A percentile compares a stretch with the other conserved stretches of the same genome.
These are phyloP conservation scores for Meyerozyma athensensis DNA, from an alignment of 1,139 yeast genomes.

Conservation along the genomic window DNA sequence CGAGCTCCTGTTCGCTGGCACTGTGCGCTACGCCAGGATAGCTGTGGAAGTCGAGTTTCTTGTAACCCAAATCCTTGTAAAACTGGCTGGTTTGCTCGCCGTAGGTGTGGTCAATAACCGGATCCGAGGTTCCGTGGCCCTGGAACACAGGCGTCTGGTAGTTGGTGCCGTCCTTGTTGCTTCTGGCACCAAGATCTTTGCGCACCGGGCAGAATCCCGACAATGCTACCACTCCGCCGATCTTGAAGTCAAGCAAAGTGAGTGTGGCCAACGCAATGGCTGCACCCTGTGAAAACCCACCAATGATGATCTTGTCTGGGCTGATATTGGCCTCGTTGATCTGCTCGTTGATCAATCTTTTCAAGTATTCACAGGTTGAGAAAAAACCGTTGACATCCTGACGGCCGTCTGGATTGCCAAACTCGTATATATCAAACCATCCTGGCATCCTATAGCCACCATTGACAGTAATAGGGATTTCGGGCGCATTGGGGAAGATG, in stretches of 20 bases:
- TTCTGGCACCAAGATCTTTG: constrained; percentile 30
- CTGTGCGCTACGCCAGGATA: constrained; percentile 68
- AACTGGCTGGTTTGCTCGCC: constrained; percentile 50
- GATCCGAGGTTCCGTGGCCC: constrained; percentile 83
- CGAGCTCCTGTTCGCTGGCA: constrained; percentile 61
- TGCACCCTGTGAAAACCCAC: constrained; percentile 96
- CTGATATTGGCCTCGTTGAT: constrained; percentile 54
- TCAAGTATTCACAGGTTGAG: constrained; percentile 49
- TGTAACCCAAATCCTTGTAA: constrained; percentile 47
- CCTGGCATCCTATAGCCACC: constrained; percentile 69
- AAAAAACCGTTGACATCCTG: constrained; percentile 66
- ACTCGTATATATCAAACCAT: constrained; percentile 78
- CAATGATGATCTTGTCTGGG: constrained; percentile 69
- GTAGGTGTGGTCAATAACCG: constrained; percentile 47
- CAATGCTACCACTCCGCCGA: constrained; percentile 75
- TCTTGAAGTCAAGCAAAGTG: constrained; percentile 45
- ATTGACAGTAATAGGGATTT: constrained; percentile 61
- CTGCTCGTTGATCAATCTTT: constrained; percentile 57
- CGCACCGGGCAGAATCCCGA: constrained; percentile 73
- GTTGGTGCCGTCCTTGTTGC: constrained; percentile 31
- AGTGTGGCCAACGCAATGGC: constrained; percentile 63
- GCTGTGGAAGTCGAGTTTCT: constrained; percentile 48
- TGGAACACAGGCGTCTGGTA: constrained; percentile 73
- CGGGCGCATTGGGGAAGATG: constrained; percentile 87
- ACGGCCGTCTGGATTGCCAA: constrained; percentile 43